Conservation (phyloP, 345 rosid species). For the Melaleuca quinquenervia region DNA sequence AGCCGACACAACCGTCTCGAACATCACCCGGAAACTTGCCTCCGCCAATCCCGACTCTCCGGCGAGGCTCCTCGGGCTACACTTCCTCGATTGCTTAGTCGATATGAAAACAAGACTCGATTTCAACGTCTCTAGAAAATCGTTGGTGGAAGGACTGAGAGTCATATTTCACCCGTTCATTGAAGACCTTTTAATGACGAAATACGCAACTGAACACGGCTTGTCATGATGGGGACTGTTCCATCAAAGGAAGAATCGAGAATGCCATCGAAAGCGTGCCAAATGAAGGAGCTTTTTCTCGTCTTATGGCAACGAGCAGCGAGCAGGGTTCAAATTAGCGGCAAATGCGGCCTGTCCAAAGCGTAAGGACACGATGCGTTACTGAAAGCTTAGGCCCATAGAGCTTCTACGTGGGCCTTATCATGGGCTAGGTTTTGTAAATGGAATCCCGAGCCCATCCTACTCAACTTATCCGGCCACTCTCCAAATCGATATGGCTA, state of each 20-base stretch:
- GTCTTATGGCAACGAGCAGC: not conserved
- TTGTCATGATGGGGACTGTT: too few species aligned
- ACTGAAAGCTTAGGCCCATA: not conserved
- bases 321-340: accelerated
- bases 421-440: not conserved
- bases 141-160: accelerated
- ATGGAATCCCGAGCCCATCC: too few species aligned
- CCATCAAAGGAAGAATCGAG: too few species aligned
- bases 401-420: not conserved
- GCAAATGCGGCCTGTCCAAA: not conserved
- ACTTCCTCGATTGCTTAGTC: conserved; percentile 57
- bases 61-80: conserved; percentile 53
- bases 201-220: too few species aligned
- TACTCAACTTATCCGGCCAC: too few species aligned
- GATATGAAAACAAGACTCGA: conserved; percentile 12
- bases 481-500: not conserved
- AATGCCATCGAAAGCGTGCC: too few species aligned
- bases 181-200: not conserved
- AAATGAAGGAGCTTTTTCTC: not conserved
- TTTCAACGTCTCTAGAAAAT: accelerated
- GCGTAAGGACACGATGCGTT: accelerated
- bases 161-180: too few species aligned
- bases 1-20: conserved; percentile 27
- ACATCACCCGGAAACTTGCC: conserved; percentile 20
- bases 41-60: conserved; percentile 14